Evolutionary conservation across 2,329 filamentous ascomycete species (phyloP).

Genomic region (Talaromyces sp.): DNA sequence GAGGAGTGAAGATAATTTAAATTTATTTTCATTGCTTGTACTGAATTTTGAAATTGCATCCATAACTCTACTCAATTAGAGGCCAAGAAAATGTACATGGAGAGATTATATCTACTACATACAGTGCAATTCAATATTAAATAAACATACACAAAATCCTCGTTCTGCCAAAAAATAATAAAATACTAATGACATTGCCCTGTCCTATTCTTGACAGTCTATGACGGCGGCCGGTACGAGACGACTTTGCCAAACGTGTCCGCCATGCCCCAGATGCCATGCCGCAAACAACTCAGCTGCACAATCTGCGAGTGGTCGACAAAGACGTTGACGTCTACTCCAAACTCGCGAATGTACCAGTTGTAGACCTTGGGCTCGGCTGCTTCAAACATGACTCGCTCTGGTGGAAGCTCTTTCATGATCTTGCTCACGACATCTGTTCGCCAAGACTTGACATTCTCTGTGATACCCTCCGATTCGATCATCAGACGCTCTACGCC

Average conservation of each 20-base stretch:
- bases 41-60: too few relatives aligned
- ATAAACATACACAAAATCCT: not conserved
- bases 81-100: too few relatives aligned
- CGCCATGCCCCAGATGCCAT: constrained; percentile 53
- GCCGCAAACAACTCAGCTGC: constrained; percentile 48
- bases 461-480: constrained; percentile 56
- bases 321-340: constrained; percentile 53
- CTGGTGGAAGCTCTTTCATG: constrained; percentile 46
- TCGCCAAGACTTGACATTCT: constrained; percentile 51
- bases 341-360: constrained; percentile 54
- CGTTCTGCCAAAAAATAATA: not conserved
- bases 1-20: too few relatives aligned
- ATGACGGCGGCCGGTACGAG: constrained; percentile 27
- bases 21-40: too few relatives aligned
- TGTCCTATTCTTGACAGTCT: not conserved
- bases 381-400: constrained; percentile 56
- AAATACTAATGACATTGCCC: not conserved
- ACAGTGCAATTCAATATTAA: not conserved
- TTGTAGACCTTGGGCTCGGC: constrained; percentile 53
- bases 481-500: constrained; percentile 56
- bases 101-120: too few relatives aligned
- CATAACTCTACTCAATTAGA: too few relatives aligned
- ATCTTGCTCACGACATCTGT: constrained; percentile 53
- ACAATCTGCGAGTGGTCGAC: constrained; percentile 56
- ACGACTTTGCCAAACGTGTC: constrained; percentile 53